phyloP scores from a whole-genome alignment of 495 filamentous ascomycete species.

The Astrothelium subdiscretum region DNA sequence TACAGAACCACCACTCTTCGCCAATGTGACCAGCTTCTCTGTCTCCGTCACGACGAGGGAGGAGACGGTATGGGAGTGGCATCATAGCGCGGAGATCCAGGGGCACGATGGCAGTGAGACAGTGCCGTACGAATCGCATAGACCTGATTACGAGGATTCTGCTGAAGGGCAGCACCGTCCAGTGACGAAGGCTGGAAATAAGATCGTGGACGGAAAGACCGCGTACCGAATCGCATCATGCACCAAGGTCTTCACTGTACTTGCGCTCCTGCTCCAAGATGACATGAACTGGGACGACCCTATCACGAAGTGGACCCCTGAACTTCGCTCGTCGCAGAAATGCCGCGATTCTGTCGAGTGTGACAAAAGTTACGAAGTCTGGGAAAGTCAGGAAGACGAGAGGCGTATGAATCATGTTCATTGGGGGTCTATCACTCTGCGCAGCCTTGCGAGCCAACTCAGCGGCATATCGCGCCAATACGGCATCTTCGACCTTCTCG shows the following conservation, averaged over 20 bases:
- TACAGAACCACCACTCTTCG: not conserved
- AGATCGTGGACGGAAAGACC: slow-evolving; percentile 20
- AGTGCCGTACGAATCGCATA: not conserved
- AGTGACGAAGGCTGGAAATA: too few relatives aligned
- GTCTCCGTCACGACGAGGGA: not conserved
- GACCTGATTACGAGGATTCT: too few relatives aligned
- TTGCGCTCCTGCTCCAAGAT: slow-evolving; percentile 26
- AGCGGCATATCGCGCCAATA: slow-evolving; percentile 27
- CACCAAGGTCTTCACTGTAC: slow-evolving; percentile 27
- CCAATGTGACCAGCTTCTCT: not conserved
- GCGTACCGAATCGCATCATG: slow-evolving; percentile 29
- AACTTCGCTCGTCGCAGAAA: slow-evolving; percentile 5
- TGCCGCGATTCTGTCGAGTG: not conserved
- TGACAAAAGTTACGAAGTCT: not conserved
- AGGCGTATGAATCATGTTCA: slow-evolving; percentile 3
- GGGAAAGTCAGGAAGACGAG: not conserved
- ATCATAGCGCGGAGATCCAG: not conserved
- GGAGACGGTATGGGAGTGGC: not conserved
- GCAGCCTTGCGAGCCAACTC: slow-evolving; percentile 25
- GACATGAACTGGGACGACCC: slow-evolving; percentile 26
- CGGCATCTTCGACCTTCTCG: slow-evolving; percentile 19
- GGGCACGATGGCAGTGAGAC: not conserved
- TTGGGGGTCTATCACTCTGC: slow-evolving; percentile 30
- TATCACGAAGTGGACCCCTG: slow-evolving; percentile 20
- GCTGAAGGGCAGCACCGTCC: too few relatives aligned